Evolutionary conservation across 495 filamentous ascomycete genomes (phyloP), one percentile per base, ranked within the genome.

Genomic region (Penicillium manginii): DNA sequence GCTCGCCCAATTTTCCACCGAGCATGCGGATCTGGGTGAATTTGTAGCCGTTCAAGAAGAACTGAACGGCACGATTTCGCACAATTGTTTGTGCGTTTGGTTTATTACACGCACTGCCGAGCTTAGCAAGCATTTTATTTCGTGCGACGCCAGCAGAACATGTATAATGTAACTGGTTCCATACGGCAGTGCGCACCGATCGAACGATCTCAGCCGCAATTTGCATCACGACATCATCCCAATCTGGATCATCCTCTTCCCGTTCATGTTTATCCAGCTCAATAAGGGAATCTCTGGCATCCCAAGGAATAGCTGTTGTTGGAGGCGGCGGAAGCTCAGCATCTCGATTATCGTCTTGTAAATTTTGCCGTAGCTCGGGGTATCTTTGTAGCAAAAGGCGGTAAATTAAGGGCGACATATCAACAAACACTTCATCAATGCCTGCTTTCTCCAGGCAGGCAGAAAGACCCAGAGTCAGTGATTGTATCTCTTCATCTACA

Each of bases 1-100:
- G 87, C 51, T 94, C 91, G 26, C 94, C 94, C 18, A 98, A 77
- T 75, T 98, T 98, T n/a, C 94, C 94, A 39, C 94, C 96, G 4
- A 98, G 81, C 75, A 93, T 97, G 33, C 94, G 83, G 45, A 98
- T 96, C 78, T 96, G 96, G 31, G 96, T 97, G 70, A 97, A 96
- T 66, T 96, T 96, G 81, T 96, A 91, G 17, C 84, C 84, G 2
- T 82, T 83, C 40, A 98, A 77, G 71, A 98, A 98, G 26, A 87
- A 83, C 63, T 88, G 83, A 14, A 90, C 77, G 2, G 94, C 93
- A 26, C 91, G 84, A 67, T 91, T 91, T 33, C 93, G 88, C 26
- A 98, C 85, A 33, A 97, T 83, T 0, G 92, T 98, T 65, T 98
- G 94, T 58, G 89, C 84, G 71, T 97, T 92, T 33, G 94, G 96